Evolutionary conservation across 2,329 filamentous ascomycete genomes (phyloP).

Genomic region (Ophiostoma triangulosporum): DNA sequence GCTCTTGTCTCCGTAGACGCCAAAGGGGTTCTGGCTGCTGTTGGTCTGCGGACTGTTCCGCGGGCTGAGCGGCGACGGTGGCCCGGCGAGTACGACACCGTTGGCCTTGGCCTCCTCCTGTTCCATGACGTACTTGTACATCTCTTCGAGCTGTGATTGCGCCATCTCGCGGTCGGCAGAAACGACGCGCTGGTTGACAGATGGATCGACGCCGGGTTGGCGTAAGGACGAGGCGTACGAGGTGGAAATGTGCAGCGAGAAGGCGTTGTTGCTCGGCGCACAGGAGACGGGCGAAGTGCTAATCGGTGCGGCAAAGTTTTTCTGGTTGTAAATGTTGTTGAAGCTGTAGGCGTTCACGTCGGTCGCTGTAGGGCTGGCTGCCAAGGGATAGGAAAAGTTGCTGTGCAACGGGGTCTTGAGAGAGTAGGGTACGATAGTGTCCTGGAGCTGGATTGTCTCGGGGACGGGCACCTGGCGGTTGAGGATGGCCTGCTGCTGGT

Average conservation of each 20-base stretch:
- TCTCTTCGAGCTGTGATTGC: conserved; percentile 71
- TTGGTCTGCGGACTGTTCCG: neutral
- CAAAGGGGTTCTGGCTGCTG: conserved; percentile 8
- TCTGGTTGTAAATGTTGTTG: neutral
- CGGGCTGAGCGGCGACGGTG: conserved; percentile 23
- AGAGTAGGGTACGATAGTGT: conserved; percentile 17
- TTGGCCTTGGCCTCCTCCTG: conserved; percentile 59
- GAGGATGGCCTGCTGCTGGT: conserved; percentile 15
- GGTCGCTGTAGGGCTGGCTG: conserved; percentile 18
- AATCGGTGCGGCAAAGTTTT: neutral
- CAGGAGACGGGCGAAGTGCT: conserved; percentile 6
- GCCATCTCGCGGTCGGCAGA: conserved; percentile 60
- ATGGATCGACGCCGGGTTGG: conserved; percentile 48
- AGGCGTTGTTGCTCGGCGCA: neutral
- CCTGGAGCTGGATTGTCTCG: conserved; percentile 16
- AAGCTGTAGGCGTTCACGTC: neutral
- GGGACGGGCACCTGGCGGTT: conserved; percentile 15
- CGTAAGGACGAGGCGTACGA: conserved; percentile 31
- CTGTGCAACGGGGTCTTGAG: conserved; percentile 16
- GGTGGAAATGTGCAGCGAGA: conserved; percentile 29
- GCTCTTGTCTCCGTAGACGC: conserved; percentile 1
- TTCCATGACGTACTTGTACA: conserved; percentile 87
- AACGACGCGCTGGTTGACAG: conserved; percentile 66
- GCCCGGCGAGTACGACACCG: conserved; percentile 35
- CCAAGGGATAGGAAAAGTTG: conserved; percentile 38